phyloP scores from a whole-genome alignment of 441 rosid species.

The Mallotus japonicus region DNA sequence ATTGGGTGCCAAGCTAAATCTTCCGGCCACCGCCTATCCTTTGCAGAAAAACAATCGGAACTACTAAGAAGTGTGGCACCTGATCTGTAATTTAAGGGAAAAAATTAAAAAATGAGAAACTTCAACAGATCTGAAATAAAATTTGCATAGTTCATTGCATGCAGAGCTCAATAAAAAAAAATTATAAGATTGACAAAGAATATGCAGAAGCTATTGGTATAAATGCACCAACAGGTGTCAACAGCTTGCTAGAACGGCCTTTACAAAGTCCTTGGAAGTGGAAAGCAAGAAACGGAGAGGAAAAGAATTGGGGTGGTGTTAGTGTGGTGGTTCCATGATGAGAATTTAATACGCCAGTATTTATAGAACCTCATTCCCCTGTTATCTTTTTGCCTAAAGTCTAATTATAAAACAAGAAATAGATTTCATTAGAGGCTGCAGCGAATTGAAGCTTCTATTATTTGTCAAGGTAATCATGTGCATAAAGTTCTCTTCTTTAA shows the following conservation, averaged over 20 bases:
- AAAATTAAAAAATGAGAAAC: constrained; percentile 11
- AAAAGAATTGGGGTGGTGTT: neutral
- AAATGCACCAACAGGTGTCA: neutral
- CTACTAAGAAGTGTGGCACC: constrained; percentile 69
- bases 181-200: neutral
- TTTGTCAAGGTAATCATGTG: neutral
- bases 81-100: constrained; percentile 47
- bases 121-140: constrained; percentile 1
- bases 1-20: constrained; percentile 90
- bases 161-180: neutral
- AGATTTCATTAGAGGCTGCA: neutral
- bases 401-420: neutral
- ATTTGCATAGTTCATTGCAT: neutral
- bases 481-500: constrained; percentile 1
- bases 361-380: neutral
- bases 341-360: neutral
- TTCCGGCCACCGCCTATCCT: constrained; percentile 90
- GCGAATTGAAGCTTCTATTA: neutral
- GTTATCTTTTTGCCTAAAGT: neutral
- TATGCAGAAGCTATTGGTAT: neutral
- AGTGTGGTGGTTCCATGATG: neutral
- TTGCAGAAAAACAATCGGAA: constrained; percentile 58
- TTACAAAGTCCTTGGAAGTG: neutral
- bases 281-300: neutral
- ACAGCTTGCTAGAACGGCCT: neutral